Evolutionary conservation across 352 stramenopile species (phyloP).

Genomic region (Phytophthora ohioensis): DNA sequence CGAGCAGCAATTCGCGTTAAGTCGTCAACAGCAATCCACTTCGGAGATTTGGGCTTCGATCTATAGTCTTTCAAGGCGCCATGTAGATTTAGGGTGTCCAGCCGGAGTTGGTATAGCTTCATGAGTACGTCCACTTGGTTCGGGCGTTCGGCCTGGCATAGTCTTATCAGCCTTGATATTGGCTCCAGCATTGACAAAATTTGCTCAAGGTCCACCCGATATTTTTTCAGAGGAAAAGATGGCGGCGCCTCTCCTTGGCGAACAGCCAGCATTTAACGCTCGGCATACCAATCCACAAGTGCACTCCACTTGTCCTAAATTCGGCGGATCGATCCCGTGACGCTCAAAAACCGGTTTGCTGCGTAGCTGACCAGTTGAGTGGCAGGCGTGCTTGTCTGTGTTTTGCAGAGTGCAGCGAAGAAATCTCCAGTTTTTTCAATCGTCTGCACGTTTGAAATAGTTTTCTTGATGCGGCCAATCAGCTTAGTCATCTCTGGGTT

Average conservation of each 20-base stretch:
- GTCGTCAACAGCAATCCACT: conserved; percentile 11
- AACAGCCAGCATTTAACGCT: background rate
- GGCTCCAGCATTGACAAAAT: conserved; percentile 15
- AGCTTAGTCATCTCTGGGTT: conserved; percentile 4
- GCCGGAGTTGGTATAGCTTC: conserved; percentile 12
- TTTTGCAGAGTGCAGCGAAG: conserved; percentile 10
- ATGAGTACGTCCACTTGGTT: conserved; percentile 18
- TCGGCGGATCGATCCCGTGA: background rate
- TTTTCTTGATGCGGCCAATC: background rate
- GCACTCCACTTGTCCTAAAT: conserved; percentile 13
- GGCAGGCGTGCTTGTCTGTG: background rate
- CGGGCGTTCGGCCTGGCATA: conserved; percentile 9
- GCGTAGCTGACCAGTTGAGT: conserved; percentile 2
- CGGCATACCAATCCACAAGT: conserved; percentile 12
- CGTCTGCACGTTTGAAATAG: conserved; percentile 8
- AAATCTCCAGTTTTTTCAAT: conserved; percentile 14
- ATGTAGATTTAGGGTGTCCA: conserved; percentile 4
- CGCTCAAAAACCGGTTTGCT: conserved; percentile 1
- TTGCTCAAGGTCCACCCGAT: background rate
- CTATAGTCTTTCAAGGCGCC: conserved; percentile 9
- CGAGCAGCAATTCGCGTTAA: background rate
- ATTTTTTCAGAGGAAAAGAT: conserved; percentile 8
- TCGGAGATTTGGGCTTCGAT: background rate
- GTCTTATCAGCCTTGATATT: conserved; percentile 4
- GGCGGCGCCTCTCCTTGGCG: background rate